These are phyloP conservation scores for Hsuehochloa calcarea DNA, from an alignment of 176 grass and related monocot genomes.

Conservation along the genomic window DNA sequence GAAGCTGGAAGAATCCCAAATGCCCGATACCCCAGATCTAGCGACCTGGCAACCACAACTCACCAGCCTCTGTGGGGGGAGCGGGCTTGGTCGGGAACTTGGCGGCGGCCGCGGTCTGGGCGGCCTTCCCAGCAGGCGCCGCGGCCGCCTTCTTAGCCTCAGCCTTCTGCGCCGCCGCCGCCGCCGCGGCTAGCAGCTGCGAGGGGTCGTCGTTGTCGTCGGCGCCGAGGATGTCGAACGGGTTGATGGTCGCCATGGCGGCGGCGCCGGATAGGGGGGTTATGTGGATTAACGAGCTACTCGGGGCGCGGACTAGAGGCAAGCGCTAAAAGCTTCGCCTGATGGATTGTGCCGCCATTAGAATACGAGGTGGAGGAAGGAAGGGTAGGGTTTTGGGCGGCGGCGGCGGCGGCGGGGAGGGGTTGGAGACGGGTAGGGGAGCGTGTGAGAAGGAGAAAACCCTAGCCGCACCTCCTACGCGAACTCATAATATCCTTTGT, in stretches of 20 bases:
- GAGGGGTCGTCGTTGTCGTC: conserved; percentile 86
- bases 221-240: conserved; percentile 66
- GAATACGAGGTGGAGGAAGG: background rate
- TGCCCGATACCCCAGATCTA: conserved; percentile 19
- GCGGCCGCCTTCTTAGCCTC: conserved; percentile 37
- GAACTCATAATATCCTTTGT: conserved; percentile 39
- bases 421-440: conserved; percentile 2
- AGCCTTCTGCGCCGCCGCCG: conserved; percentile 58
- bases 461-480: conserved; percentile 64
- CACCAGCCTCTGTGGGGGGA: conserved; percentile 70
- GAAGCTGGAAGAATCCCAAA: background rate
- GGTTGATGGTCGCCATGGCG: conserved; percentile 58
- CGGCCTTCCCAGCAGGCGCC: conserved; percentile 36
- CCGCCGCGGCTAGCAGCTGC: conserved; percentile 54
- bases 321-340: conserved; percentile 32
- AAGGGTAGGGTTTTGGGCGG: conserved; percentile 38
- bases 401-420: conserved; percentile 33
- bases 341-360: conserved; percentile 39
- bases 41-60: conserved; percentile 1
- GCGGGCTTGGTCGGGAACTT: conserved; percentile 70
- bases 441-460: conserved; percentile 49
- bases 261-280: background rate
- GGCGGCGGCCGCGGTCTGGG: conserved; percentile 29
- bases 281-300: background rate
- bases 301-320: background rate